Percentiles rank a stretch among this genome's conserved stretches.
phyloP scores from a whole-genome alignment of 805 yeast species.

The Candida peoriensis region DNA sequence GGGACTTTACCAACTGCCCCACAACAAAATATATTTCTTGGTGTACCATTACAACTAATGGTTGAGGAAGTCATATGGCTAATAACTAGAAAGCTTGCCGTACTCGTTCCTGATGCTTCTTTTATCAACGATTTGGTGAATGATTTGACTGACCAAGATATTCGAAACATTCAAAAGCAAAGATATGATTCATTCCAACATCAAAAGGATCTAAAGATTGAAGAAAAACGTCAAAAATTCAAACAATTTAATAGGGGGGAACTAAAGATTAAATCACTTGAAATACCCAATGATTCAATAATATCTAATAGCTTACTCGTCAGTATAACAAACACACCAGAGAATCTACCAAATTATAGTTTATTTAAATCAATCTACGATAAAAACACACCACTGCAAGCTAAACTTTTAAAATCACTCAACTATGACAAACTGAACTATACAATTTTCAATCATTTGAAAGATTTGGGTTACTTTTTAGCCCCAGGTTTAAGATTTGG shows the following conservation, averaged over 20 bases:
- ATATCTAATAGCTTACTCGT: constrained; percentile 14
- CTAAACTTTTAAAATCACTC: constrained; percentile 3
- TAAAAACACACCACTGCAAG: constrained; percentile 13
- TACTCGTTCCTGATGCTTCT: constrained; percentile 37
- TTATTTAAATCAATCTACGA: constrained; percentile 10
- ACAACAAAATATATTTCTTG: constrained; percentile 85
- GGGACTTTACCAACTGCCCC: constrained; percentile 91
- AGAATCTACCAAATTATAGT: constrained; percentile 9
- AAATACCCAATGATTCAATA: constrained; percentile 6
- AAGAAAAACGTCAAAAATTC: constrained; percentile 2
- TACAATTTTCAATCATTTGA: constrained; percentile 10
- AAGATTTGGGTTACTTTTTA: constrained; percentile 42
- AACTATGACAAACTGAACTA: constrained; percentile 6
- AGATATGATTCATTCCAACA: constrained; percentile 2
- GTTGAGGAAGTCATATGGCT: constrained; percentile 73
- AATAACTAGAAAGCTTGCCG: constrained; percentile 37
- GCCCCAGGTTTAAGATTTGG: constrained; percentile 92
- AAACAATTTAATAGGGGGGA: not conserved
- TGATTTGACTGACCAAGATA: constrained; percentile 11
- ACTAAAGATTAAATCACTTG: not conserved
- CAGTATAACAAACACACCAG: constrained; percentile 17
- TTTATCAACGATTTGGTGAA: constrained; percentile 19
- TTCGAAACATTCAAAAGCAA: constrained; percentile 10
- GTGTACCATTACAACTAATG: constrained; percentile 72
- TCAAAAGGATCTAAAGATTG: constrained; percentile 7